A percentile compares a stretch with the other conserved stretches of the same genome.
Conservation (phyloP, 2,329 filamentous ascomycete genomes). For the Colletotrichum chrysophilum region DNA sequence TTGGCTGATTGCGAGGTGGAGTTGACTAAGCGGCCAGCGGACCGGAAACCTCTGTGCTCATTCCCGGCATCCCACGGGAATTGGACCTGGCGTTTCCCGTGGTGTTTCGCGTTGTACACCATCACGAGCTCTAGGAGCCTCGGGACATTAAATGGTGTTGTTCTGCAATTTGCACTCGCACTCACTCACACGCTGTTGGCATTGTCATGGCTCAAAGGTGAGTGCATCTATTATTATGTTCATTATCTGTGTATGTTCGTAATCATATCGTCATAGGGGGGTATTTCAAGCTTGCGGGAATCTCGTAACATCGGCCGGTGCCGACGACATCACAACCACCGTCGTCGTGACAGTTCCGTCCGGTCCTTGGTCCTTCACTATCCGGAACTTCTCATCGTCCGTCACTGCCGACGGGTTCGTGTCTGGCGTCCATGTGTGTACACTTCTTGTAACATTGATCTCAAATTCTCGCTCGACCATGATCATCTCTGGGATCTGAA, state of each 20-base stretch:
- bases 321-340: slow-evolving; percentile 6
- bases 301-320: not conserved
- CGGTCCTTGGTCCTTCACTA: not conserved
- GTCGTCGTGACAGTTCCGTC: slow-evolving; percentile 6
- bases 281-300: not conserved
- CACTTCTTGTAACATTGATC: not conserved
- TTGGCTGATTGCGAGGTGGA: accelerated
- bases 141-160: not conserved
- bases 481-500: not conserved
- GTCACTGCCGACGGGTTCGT: not conserved
- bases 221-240: not conserved
- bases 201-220: accelerated
- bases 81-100: not conserved
- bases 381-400: not conserved
- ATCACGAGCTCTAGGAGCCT: not conserved
- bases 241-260: not conserved
- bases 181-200: not conserved
- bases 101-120: not conserved
- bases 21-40: not conserved
- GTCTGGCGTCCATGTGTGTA: not conserved
- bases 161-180: not conserved
- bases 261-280: not conserved
- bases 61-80: not conserved
- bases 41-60: not conserved
- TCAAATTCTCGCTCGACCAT: slow-evolving; percentile 4